Percentiles rank a stretch among this genome's conserved stretches.
Conservation (phyloP, 1,284 basidiomycete species). For the Sanghuangporus weigelae region DNA sequence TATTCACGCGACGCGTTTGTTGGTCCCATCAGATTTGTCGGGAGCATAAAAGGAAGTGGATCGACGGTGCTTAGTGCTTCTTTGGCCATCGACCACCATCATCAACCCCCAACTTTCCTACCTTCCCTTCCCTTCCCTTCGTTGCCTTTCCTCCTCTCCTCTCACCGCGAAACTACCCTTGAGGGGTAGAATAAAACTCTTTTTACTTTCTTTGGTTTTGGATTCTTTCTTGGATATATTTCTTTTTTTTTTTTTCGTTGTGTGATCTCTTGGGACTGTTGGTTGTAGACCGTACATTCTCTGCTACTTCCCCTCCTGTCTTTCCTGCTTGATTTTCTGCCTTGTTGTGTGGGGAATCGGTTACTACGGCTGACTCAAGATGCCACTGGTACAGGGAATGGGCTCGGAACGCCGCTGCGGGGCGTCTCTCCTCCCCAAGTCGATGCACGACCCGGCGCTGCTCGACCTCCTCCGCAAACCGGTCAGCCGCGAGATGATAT, state of each 20-base stretch:
- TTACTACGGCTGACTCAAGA: not conserved
- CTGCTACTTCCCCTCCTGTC: not conserved
- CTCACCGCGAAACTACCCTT: not conserved
- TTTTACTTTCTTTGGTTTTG: not conserved
- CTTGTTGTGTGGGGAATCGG: not conserved
- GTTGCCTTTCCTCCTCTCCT: not conserved
- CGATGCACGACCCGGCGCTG: slow-evolving; percentile 70
- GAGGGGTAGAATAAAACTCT: not conserved
- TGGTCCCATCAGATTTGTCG: not conserved
- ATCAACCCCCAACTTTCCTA: slow-evolving; percentile 4
- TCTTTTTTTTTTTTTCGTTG: not conserved
- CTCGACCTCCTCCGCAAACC: slow-evolving; percentile 72
- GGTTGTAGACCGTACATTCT: not conserved
- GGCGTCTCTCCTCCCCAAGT: slow-evolving; percentile 65
- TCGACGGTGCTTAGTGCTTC: not conserved
- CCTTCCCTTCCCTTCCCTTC: not conserved
- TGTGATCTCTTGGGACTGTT: not conserved
- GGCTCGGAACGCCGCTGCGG: slow-evolving; percentile 19
- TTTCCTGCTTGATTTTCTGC: not conserved
- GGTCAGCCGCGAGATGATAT: slow-evolving; percentile 80
- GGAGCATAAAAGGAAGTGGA: slow-evolving; percentile 14
- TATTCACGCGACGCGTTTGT: slow-evolving; percentile 16
- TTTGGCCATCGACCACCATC: slow-evolving; percentile 17
- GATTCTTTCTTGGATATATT: not conserved
- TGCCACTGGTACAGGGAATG: not conserved